A percentile compares a stretch with the other conserved stretches of the same genome.
Conservation (phyloP, 2,329 filamentous ascomycete species). For the Zasmidium citrigriseum region DNA sequence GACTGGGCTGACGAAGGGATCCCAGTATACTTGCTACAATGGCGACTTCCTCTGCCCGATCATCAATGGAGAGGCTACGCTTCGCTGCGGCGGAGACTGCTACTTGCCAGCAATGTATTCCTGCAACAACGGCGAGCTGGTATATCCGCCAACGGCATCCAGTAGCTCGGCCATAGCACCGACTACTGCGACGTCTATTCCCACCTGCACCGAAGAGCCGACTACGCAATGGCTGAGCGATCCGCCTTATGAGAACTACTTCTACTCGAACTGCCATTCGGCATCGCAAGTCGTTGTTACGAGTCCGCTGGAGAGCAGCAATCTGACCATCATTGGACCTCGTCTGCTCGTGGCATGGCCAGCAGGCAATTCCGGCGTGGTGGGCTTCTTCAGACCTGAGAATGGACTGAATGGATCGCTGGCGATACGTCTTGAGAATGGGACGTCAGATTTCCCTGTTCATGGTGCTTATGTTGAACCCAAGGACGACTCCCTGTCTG, state of each 20-base stretch:
- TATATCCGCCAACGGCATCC: slow-evolving; percentile 34
- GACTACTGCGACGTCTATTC: slow-evolving; percentile 19
- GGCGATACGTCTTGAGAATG: slow-evolving; percentile 55
- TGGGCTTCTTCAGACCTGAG: slow-evolving; percentile 58
- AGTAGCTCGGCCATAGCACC: background rate
- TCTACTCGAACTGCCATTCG: slow-evolving; percentile 65
- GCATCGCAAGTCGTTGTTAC: slow-evolving; percentile 63
- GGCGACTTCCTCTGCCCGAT: slow-evolving; percentile 40
- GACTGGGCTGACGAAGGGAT: background rate
- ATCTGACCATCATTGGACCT: slow-evolving; percentile 58
- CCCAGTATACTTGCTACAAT: slow-evolving; percentile 42
- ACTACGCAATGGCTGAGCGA: slow-evolving; percentile 53
- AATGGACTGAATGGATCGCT: slow-evolving; percentile 57
- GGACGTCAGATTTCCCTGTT: slow-evolving; percentile 45
- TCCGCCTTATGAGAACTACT: slow-evolving; percentile 64
- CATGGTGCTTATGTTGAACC: slow-evolving; percentile 45
- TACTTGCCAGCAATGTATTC: slow-evolving; percentile 38
- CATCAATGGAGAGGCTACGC: slow-evolving; percentile 34
- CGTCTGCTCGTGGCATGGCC: slow-evolving; percentile 63
- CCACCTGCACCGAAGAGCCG: slow-evolving; percentile 27
- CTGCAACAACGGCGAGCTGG: slow-evolving; percentile 25
- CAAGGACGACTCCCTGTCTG: slow-evolving; percentile 17
- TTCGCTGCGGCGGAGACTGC: slow-evolving; percentile 40
- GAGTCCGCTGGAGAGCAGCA: slow-evolving; percentile 55
- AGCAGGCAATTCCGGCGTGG: slow-evolving; percentile 63